phyloP scores from a whole-genome alignment of 2,329 filamentous ascomycete genomes.

The Sporothrix humicola region DNA sequence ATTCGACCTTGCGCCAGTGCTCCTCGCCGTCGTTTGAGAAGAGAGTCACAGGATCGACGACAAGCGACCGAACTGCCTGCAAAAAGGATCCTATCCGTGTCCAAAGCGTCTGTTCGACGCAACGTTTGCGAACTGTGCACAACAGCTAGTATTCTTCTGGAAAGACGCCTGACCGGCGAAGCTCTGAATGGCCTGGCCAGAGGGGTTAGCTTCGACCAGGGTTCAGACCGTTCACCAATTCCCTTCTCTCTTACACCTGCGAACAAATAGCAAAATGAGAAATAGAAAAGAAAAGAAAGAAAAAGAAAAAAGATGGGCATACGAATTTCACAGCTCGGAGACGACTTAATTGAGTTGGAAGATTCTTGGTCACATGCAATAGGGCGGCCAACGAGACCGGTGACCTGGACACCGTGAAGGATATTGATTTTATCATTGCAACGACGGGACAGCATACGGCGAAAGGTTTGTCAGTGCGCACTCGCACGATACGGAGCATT shows the following conservation, averaged over 20 bases:
- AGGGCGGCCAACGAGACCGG: background rate
- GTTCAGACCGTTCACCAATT: background rate
- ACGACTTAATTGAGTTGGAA: background rate
- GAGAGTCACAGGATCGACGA: constrained; percentile 9
- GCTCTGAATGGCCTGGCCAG: background rate
- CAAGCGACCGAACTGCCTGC: background rate
- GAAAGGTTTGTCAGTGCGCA: background rate
- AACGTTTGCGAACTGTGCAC: constrained; percentile 18
- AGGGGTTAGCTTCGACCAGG: background rate
- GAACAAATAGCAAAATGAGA: background rate
- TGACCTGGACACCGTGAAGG: background rate
- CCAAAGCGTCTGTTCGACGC: background rate
- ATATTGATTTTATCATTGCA: background rate
- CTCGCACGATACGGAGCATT: background rate
- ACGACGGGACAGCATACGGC: background rate
- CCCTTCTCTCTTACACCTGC: background rate
- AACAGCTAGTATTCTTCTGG: background rate
- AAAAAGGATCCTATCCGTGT: background rate
- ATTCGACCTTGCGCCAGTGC: background rate
- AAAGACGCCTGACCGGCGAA: background rate
- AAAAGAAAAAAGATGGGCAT: background rate
- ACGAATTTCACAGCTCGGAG: background rate
- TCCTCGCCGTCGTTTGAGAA: background rate
- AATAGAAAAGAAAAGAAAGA: background rate
- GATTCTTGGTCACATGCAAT: background rate